These are phyloP conservation scores for Fusarium lateritium DNA, from an alignment of 2,329 filamentous ascomycete genomes.

Conservation along the genomic window DNA sequence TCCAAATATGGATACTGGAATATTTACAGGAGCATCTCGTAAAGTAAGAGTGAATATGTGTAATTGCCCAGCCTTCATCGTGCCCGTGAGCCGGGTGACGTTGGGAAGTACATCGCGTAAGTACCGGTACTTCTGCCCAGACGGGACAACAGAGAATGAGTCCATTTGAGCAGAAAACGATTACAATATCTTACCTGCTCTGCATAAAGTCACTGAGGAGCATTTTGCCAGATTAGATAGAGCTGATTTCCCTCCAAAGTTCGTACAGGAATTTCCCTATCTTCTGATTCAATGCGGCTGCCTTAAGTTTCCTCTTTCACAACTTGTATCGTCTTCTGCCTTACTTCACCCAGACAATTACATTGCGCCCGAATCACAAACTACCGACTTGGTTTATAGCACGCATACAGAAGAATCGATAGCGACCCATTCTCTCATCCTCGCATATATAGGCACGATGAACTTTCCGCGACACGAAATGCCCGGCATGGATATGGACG, in stretches of 20 bases:
- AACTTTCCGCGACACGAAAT: slow-evolving; percentile 47
- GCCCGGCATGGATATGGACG: slow-evolving; percentile 44
- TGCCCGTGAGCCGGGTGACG: too few relatives aligned
- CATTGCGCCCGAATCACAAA: neutral
- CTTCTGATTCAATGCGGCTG: neutral
- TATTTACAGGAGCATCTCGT: too few relatives aligned
- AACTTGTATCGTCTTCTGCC: neutral
- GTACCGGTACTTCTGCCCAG: slow-evolving; percentile 34
- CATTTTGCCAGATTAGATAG: neutral
- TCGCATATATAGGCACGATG: slow-evolving; percentile 25
- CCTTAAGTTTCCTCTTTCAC: neutral
- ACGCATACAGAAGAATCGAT: neutral
- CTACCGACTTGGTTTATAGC: neutral
- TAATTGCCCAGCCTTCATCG: too few relatives aligned
- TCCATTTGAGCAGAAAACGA: slow-evolving; percentile 41
- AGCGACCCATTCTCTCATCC: neutral
- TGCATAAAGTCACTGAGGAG: neutral
- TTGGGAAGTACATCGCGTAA: slow-evolving; percentile 17
- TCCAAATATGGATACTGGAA: too few relatives aligned
- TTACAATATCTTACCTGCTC: slow-evolving; percentile 5
- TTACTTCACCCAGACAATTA: neutral
- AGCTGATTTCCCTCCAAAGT: neutral
- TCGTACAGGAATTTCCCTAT: neutral
- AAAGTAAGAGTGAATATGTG: too few relatives aligned
- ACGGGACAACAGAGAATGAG: slow-evolving; percentile 18